Percentiles rank a stretch among this genome's conserved stretches.
Evolutionary conservation across 345 rosid genomes (phyloP).

Genomic region (Limnanthes douglasii): DNA sequence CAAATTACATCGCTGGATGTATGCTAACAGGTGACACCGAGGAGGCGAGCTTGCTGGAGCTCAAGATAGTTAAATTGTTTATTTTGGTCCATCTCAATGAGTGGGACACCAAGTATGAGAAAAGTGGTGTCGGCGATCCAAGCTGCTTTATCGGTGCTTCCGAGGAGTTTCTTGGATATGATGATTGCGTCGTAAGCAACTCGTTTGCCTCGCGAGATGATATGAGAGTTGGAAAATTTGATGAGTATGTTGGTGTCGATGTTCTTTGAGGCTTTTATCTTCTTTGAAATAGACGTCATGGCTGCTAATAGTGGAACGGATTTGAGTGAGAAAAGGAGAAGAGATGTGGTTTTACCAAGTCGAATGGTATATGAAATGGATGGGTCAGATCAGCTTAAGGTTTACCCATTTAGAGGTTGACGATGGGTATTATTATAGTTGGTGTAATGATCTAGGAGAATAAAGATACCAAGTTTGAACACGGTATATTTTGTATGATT

Average conservation of each 20-base stretch:
- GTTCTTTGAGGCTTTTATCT: constrained; percentile 22
- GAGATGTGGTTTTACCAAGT: no score
- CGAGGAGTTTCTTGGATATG: constrained; percentile 36
- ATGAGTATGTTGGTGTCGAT: constrained; percentile 30
- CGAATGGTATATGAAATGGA: no score
- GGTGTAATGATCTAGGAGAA: no score
- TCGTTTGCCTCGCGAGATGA: constrained; percentile 22
- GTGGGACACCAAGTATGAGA: constrained; percentile 47
- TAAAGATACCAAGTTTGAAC: no score
- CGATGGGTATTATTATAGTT: no score
- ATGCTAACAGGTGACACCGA: constrained; percentile 29
- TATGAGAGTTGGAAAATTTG: constrained; percentile 23
- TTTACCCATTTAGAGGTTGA: no score
- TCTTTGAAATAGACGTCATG: neutral
- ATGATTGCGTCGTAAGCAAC: constrained; percentile 28
- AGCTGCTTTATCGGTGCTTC: constrained; percentile 75
- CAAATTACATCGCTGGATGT: no score
- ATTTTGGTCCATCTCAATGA: constrained; percentile 67
- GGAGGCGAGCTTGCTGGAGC: constrained; percentile 56
- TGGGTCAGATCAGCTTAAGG: no score
- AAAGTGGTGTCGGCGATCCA: constrained; percentile 73
- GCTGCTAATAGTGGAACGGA: neutral
- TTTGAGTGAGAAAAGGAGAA: neutral
- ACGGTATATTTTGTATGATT: no score
- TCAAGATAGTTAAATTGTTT: constrained; percentile 42